A percentile compares a stretch with the other conserved stretches of the same genome.
These are phyloP conservation scores for Blepharisma stoltei DNA, from an alignment of 73 alveolate genomes.

Conservation along the genomic window DNA sequence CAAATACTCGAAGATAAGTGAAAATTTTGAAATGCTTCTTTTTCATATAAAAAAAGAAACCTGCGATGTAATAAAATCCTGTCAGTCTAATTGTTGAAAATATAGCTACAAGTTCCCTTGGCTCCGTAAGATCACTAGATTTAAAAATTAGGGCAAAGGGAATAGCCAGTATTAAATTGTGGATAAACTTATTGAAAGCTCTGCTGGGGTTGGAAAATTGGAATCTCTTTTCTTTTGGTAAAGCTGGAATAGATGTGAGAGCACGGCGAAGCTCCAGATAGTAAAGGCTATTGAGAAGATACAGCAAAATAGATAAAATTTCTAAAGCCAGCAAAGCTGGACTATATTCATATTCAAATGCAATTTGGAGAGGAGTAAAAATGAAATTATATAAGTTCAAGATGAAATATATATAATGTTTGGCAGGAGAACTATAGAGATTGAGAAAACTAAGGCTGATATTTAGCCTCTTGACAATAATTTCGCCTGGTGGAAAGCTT, in stretches of 20 bases:
- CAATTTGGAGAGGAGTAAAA: constrained; percentile 52
- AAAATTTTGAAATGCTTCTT: too few species aligned
- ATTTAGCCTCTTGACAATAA: background rate
- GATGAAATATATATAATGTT: background rate
- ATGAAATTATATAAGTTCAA: constrained; percentile 42
- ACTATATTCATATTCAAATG: constrained; percentile 32
- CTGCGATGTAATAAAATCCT: too few species aligned
- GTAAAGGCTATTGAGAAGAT: constrained; percentile 25
- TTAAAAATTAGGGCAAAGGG: background rate
- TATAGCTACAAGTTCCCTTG: background rate
- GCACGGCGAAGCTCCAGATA: background rate
- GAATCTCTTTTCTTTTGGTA: background rate
- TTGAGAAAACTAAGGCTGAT: background rate
- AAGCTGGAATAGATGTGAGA: background rate
- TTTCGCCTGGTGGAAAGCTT: background rate
- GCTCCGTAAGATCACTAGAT: background rate
- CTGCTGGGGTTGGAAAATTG: background rate
- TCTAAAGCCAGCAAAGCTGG: constrained; percentile 23
- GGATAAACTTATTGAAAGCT: background rate
- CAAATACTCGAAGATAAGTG: constrained; percentile 37
- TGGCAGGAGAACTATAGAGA: background rate
- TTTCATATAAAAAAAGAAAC: too few species aligned
- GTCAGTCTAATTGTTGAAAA: too few species aligned
- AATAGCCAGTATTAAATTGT: background rate
- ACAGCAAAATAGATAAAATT: constrained; percentile 34